Percentiles rank a stretch among this genome's conserved stretches.
Conservation (phyloP, 2,329 filamentous ascomycete species). For the Talaromyces islandicus region DNA sequence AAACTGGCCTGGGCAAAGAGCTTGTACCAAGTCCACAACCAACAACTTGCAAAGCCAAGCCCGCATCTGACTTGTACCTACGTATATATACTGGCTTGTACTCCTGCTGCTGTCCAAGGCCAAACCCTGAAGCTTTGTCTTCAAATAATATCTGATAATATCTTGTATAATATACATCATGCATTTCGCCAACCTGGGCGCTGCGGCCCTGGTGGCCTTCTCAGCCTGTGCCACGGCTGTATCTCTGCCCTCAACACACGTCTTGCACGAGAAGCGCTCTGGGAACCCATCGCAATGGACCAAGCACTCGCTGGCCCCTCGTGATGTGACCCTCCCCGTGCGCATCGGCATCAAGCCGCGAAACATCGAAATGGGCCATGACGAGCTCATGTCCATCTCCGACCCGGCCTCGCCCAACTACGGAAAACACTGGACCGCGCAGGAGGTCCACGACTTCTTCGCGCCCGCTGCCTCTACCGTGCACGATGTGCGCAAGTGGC, state of each 20-base stretch:
- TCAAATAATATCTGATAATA: background rate
- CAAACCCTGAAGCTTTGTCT: background rate
- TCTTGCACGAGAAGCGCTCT: background rate
- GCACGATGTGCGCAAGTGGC: background rate
- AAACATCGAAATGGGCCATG: background rate
- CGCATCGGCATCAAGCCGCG: background rate
- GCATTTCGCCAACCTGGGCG: background rate
- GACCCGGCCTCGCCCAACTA: background rate
- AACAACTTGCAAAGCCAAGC: background rate
- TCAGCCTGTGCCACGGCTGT: background rate
- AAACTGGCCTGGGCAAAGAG: background rate
- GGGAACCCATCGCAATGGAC: background rate
- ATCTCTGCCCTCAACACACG: background rate
- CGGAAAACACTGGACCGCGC: background rate
- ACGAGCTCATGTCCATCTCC: conserved; percentile 1
- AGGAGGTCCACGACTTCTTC: background rate
- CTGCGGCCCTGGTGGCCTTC: background rate
- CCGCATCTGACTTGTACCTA: background rate
- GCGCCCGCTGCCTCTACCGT: background rate
- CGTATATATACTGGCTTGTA: background rate
- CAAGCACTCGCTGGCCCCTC: background rate
- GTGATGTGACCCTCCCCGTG: background rate
- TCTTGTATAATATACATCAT: background rate
- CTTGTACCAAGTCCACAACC: background rate
- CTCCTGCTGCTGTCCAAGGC: background rate